Conservation (phyloP, 176 grass and related monocot genomes). For the Bonia amplexicaulis region DNA sequence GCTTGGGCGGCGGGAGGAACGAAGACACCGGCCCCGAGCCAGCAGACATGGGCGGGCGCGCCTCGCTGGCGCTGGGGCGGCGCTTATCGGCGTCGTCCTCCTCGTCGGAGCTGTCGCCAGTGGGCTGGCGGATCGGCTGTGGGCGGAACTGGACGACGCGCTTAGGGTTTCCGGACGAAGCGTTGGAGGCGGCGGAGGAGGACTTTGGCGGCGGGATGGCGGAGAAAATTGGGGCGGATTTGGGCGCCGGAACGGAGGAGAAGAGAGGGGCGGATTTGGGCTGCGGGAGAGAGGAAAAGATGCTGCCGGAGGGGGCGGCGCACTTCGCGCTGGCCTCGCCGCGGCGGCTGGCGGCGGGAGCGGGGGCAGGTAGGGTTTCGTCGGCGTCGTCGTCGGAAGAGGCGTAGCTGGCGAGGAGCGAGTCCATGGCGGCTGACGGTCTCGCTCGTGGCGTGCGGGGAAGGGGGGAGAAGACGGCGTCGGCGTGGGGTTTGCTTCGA, state of each 20-base stretch:
- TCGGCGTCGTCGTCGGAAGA: conserved; percentile 63
- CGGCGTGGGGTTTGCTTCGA: neutral
- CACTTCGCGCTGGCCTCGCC: conserved; percentile 14
- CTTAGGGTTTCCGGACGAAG: conserved; percentile 57
- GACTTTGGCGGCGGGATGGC: conserved; percentile 55
- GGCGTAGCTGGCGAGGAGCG: conserved; percentile 87
- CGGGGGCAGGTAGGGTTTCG: conserved; percentile 16
- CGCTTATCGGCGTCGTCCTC: conserved; percentile 48
- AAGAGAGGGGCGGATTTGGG: conserved; percentile 29
- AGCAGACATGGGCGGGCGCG: conserved; percentile 19
- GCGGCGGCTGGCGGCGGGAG: neutral
- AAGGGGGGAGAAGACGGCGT: neutral
- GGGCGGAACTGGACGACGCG: conserved; percentile 71
- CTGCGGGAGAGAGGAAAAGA: conserved; percentile 60
- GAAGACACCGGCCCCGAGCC: conserved; percentile 52
- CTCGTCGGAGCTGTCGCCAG: conserved; percentile 49
- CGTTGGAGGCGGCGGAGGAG: neutral
- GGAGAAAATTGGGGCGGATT: conserved; percentile 43
- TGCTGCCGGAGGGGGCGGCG: conserved; percentile 4
- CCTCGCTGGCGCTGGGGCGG: conserved; percentile 20
- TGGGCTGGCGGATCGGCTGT: conserved; percentile 47
- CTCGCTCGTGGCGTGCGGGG: neutral
- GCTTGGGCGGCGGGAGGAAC: conserved; percentile 81
- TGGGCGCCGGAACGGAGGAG: conserved; percentile 32
- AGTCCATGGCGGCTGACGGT: conserved; percentile 56